These are phyloP conservation scores for Lanmaoa pseudosensibilis DNA, from an alignment of 768 basidiomycete genomes.

Conservation along the genomic window DNA sequence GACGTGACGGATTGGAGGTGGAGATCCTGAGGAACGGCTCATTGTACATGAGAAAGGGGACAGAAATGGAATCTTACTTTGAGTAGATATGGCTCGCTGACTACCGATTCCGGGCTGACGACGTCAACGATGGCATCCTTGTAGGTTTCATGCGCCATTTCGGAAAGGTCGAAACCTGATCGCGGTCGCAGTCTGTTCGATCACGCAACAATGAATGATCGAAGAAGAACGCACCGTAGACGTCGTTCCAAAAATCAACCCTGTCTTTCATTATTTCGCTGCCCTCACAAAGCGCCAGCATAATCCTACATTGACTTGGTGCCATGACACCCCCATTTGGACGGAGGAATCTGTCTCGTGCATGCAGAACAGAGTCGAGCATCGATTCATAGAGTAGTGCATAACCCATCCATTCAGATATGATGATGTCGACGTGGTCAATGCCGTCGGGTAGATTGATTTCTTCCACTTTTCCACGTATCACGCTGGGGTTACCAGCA, in stretches of 20 bases:
- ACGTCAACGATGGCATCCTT: conserved; percentile 86
- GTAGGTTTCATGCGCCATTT: conserved; percentile 74
- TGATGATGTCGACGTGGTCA: conserved; percentile 85
- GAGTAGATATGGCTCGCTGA: conserved; percentile 61
- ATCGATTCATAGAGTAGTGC: conserved; percentile 93
- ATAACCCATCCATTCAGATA: conserved; percentile 99
- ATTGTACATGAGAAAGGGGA: background rate
- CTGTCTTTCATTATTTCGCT: conserved; percentile 76
- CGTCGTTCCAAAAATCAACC: conserved; percentile 84
- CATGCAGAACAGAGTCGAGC: conserved; percentile 91
- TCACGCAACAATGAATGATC: background rate
- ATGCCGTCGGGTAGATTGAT: conserved; percentile 71
- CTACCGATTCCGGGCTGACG: conserved; percentile 60
- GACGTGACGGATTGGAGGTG: conserved; percentile 61
- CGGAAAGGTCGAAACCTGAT: conserved; percentile 83
- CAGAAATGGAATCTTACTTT: conserved; percentile 50
- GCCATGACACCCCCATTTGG: conserved; percentile 78
- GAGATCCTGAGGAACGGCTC: conserved; percentile 58
- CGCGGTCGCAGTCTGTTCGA: background rate
- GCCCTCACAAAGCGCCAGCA: conserved; percentile 80
- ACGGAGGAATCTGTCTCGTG: conserved; percentile 82
- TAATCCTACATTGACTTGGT: conserved; percentile 85
- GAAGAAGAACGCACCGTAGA: conserved; percentile 65
- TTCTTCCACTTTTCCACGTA: conserved; percentile 89
- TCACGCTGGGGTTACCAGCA: conserved; percentile 48